Evolutionary conservation across 148 eudicot genomes (phyloP).

Genomic region (Polygonum aviculare): DNA sequence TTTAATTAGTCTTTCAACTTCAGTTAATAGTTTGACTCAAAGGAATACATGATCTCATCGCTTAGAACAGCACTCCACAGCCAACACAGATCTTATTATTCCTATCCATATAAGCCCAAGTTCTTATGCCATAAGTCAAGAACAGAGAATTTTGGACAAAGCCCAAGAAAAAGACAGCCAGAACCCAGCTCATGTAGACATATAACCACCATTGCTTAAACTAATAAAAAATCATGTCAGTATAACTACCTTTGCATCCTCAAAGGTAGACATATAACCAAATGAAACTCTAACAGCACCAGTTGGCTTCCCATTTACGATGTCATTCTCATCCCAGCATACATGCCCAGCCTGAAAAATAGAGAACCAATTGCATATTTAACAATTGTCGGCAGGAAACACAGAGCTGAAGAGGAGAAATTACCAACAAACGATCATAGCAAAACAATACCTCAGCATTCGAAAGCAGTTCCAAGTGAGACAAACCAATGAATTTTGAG

Average conservation of each 20-base stretch:
- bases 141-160: not conserved
- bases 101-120: not conserved
- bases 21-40: not conserved
- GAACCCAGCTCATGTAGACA: not conserved
- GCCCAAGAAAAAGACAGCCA: not conserved
- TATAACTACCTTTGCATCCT: conserved; percentile 71
- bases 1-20: not conserved
- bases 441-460: conserved; percentile 66
- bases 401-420: not conserved
- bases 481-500: conserved; percentile 83
- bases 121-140: not conserved
- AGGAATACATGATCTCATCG: not conserved
- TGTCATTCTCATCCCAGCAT: conserved; percentile 95
- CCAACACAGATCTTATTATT: not conserved
- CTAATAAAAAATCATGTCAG: not conserved
- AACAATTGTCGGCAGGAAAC: not conserved
- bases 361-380: conserved; percentile 5
- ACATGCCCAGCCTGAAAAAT: conserved; percentile 72
- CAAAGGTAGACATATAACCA: conserved; percentile 97
- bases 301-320: conserved; percentile 87
- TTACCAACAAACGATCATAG: not conserved
- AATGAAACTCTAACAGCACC: conserved; percentile 95
- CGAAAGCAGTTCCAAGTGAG: conserved; percentile 79
- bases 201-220: not conserved
- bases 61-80: not conserved